These are phyloP conservation scores for Paramyrothecium roridum DNA, from an alignment of 2,329 filamentous ascomycete species.

Conservation along the genomic window DNA sequence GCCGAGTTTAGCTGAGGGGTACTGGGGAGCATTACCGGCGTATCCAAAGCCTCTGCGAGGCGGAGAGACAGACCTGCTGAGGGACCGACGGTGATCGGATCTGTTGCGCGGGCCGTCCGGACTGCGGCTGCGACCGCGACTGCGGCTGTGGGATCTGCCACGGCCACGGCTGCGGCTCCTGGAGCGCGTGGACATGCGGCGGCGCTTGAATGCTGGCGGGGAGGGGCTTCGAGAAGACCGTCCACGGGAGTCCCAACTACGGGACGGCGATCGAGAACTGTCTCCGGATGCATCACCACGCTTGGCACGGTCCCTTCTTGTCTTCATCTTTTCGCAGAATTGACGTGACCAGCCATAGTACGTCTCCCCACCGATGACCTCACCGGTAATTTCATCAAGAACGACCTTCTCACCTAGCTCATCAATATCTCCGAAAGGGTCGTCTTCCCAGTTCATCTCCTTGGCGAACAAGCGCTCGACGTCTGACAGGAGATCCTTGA, in stretches of 20 bases:
- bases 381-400: slow-evolving; percentile 63
- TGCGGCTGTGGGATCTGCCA: slow-evolving; percentile 27
- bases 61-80: slow-evolving; percentile 21
- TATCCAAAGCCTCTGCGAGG: slow-evolving; percentile 16
- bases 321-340: slow-evolving; percentile 80
- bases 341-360: slow-evolving; percentile 85
- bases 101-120: slow-evolving; percentile 14
- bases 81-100: slow-evolving; percentile 14
- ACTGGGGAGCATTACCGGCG: slow-evolving; percentile 2
- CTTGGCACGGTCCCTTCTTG: slow-evolving; percentile 33
- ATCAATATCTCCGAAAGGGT: slow-evolving; percentile 61
- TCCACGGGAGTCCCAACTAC: slow-evolving; percentile 19
- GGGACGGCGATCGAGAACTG: slow-evolving; percentile 28
- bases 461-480: slow-evolving; percentile 66
- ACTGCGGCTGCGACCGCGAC: slow-evolving; percentile 11
- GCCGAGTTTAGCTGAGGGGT: slow-evolving; percentile 19
- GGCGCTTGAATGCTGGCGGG: slow-evolving; percentile 25
- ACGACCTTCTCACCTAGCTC: slow-evolving; percentile 69
- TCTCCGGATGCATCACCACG: slow-evolving; percentile 23
- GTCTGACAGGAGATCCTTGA: slow-evolving; percentile 68
- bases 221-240: slow-evolving; percentile 26
- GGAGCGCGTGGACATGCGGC: slow-evolving; percentile 19
- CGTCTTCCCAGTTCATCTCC: slow-evolving; percentile 43
- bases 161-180: slow-evolving; percentile 22
- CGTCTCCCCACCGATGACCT: slow-evolving; percentile 63